phyloP scores from a whole-genome alignment of 371 early-diverging fungal species.

The Dichotomocladium elegans region DNA sequence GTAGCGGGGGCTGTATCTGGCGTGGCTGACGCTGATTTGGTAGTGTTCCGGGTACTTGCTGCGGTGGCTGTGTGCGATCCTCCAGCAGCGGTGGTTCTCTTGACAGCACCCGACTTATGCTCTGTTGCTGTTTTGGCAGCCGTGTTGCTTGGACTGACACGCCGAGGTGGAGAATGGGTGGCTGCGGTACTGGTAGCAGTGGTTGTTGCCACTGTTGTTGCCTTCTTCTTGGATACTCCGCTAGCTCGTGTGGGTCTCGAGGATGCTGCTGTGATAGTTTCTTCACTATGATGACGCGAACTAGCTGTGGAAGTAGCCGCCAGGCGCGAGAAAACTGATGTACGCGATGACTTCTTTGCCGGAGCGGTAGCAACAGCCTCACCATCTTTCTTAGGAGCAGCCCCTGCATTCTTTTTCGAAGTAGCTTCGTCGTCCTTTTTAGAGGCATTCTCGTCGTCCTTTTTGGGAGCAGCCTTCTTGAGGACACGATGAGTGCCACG shows the following conservation, averaged over 20 bases:
- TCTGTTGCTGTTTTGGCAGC: background rate
- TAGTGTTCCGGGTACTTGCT: conserved; percentile 1
- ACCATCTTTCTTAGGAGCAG: background rate
- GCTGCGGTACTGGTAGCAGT: background rate
- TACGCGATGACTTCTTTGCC: background rate
- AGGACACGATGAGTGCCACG: too few relatives aligned
- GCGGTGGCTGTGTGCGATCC: background rate
- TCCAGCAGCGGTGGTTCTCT: background rate
- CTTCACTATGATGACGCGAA: conserved; percentile 7
- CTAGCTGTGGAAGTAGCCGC: conserved; percentile 11
- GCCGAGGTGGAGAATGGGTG: conserved; percentile 1
- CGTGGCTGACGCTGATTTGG: background rate
- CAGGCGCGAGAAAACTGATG: conserved; percentile 9
- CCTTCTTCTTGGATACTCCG: too few relatives aligned
- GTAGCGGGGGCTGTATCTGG: conserved; percentile 1
- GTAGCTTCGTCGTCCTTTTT: too few relatives aligned
- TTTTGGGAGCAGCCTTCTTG: too few relatives aligned
- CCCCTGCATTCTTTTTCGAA: background rate
- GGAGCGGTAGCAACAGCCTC: background rate
- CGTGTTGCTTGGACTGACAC: conserved; percentile 6
- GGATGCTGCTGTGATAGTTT: too few relatives aligned
- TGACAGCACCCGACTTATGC: conserved; percentile 7
- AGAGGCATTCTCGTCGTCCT: too few relatives aligned
- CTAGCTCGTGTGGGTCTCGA: too few relatives aligned
- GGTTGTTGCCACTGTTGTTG: background rate